phyloP scores from a whole-genome alignment of 768 basidiomycete genomes.

The Daedaleopsis nitida region DNA sequence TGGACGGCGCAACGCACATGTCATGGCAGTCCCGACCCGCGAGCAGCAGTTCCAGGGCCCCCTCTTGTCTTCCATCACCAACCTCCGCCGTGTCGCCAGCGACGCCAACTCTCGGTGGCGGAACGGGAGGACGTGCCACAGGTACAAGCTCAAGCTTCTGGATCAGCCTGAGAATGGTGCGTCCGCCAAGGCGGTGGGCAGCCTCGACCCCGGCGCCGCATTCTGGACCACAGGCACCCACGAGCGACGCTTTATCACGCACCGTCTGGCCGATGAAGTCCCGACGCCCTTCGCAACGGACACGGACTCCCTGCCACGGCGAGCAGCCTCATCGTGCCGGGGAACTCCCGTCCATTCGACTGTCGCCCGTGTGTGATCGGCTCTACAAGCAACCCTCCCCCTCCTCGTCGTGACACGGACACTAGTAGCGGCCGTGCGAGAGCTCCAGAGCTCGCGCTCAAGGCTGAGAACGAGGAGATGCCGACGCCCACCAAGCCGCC shows the following conservation, averaged over 20 bases:
- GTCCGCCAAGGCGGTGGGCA: background rate
- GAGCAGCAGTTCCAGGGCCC: constrained; percentile 7
- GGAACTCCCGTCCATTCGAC: background rate
- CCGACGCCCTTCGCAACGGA: background rate
- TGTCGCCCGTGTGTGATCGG: background rate
- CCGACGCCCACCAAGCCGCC: background rate
- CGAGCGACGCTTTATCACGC: background rate
- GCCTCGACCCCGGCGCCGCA: background rate
- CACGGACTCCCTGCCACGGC: background rate
- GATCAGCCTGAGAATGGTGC: background rate
- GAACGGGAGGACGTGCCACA: background rate
- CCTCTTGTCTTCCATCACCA: background rate
- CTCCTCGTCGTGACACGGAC: background rate
- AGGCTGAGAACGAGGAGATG: background rate
- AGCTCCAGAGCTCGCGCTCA: background rate
- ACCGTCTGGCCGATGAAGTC: background rate
- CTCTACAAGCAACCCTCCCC: background rate
- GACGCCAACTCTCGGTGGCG: background rate
- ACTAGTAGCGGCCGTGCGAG: background rate
- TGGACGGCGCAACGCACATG: background rate
- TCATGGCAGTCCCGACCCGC: background rate
- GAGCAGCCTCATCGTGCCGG: background rate
- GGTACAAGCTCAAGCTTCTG: constrained; percentile 1
- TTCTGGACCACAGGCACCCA: background rate
- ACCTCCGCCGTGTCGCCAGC: background rate